Percentiles rank a stretch among this genome's conserved stretches.
Conservation (phyloP, 2,329 filamentous ascomycete species). For the Trichoderma sp. region DNA sequence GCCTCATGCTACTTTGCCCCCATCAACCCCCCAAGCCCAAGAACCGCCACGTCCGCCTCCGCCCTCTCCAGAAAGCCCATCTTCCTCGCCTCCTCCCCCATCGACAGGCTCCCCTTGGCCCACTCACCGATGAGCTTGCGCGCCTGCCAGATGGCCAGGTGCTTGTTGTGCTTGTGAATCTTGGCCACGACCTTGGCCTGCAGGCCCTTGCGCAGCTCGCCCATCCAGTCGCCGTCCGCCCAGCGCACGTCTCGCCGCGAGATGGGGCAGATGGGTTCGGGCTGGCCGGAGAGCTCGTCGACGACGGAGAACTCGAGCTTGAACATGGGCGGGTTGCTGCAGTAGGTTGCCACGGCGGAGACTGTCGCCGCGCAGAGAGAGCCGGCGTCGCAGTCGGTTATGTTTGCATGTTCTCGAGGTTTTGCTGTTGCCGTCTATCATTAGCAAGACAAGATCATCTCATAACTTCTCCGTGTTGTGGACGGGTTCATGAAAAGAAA, state of each 20-base stretch:
- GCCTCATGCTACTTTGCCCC: neutral
- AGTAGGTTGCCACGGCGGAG: constrained; percentile 36
- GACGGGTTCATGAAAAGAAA: neutral
- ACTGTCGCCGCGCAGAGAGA: constrained; percentile 32
- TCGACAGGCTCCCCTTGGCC: constrained; percentile 35
- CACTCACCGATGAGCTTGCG: constrained; percentile 34
- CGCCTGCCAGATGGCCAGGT: constrained; percentile 39
- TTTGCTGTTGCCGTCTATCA: neutral
- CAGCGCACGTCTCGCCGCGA: constrained; percentile 37
- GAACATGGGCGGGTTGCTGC: constrained; percentile 36
- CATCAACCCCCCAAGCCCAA: constrained; percentile 31
- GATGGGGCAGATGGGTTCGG: constrained; percentile 35
- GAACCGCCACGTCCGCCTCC: constrained; percentile 31
- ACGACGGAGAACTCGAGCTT: constrained; percentile 36
- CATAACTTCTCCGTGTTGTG: neutral
- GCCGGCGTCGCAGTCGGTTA: constrained; percentile 31
- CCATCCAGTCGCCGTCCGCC: constrained; percentile 33
- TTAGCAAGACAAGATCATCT: neutral
- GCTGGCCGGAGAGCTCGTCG: constrained; percentile 31
- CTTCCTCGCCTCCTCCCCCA: constrained; percentile 32
- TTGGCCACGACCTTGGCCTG: constrained; percentile 34
- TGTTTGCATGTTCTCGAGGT: constrained; percentile 17
- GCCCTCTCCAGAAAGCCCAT: constrained; percentile 35
- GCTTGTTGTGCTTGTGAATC: constrained; percentile 39
- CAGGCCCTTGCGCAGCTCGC: constrained; percentile 31